Evolutionary conservation across 345 rosid genomes (phyloP).

Genomic region (Geranium rotundifolium): DNA sequence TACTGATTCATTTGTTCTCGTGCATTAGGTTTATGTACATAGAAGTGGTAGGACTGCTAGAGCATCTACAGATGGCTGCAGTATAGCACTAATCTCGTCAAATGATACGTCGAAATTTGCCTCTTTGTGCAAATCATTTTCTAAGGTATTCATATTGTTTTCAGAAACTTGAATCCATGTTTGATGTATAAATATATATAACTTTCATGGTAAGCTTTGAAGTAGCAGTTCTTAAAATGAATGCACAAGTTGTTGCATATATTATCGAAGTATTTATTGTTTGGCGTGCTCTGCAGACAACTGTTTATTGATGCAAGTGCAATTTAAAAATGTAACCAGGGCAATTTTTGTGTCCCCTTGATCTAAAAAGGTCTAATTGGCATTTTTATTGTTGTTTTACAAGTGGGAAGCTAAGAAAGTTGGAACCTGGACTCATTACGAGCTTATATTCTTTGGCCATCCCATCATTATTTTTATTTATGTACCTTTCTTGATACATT

Average conservation of each 20-base stretch:
- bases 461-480: too few species aligned
- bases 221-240: neutral
- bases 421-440: neutral
- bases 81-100: conserved; percentile 73
- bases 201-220: neutral
- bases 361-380: neutral
- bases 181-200: neutral
- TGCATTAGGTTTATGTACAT: conserved; percentile 76
- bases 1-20: conserved; percentile 3
- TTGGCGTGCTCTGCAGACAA: neutral
- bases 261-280: too few species aligned
- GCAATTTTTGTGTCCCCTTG: neutral
- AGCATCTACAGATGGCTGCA: conserved; percentile 90
- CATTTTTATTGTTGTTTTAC: neutral
- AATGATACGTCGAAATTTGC: conserved; percentile 74
- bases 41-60: conserved; percentile 99
- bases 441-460: neutral
- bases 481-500: neutral
- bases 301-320: neutral
- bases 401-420: neutral
- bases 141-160: conserved; percentile 39
- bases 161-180: neutral
- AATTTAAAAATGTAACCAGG: neutral
- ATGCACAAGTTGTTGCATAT: neutral
- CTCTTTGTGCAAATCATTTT: conserved; percentile 76